Evolutionary conservation across 1,284 basidiomycete species (phyloP).

Genomic region (Heterobasidion parviporum): DNA sequence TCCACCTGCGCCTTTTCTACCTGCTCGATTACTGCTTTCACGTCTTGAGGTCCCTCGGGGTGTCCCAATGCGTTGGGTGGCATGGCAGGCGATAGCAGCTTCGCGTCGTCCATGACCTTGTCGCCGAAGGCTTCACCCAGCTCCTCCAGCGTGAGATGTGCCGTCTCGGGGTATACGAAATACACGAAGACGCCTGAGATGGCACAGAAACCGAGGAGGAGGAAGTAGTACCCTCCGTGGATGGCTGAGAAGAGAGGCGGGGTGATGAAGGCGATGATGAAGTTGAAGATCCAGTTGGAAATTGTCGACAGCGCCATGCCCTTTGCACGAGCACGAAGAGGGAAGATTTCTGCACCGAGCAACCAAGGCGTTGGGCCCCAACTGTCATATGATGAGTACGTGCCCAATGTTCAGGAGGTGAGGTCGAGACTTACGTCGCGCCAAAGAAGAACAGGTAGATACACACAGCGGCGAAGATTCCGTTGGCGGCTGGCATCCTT

Average conservation of each 20-base stretch:
- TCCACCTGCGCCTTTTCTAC: background rate
- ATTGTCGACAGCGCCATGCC: conserved; percentile 59
- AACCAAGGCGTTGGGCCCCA: conserved; percentile 65
- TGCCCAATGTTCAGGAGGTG: background rate
- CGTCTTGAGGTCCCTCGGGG: background rate
- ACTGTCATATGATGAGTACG: conserved; percentile 10
- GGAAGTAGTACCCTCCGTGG: conserved; percentile 40
- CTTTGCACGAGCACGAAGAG: conserved; percentile 57
- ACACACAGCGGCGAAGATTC: conserved; percentile 34
- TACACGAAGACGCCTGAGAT: conserved; percentile 37
- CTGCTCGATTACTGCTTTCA: background rate
- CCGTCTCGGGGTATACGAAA: conserved; percentile 38
- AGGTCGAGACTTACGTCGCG: conserved; percentile 26
- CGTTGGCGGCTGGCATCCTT: conserved; percentile 32
- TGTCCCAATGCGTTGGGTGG: background rate
- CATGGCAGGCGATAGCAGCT: background rate
- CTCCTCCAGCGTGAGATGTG: conserved; percentile 38
- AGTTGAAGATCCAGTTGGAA: conserved; percentile 52
- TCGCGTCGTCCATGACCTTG: background rate
- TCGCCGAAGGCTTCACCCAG: conserved; percentile 42
- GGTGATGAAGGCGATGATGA: conserved; percentile 45
- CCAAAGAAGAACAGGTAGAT: conserved; percentile 39
- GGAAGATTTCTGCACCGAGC: conserved; percentile 55
- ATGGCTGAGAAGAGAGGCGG: conserved; percentile 38
- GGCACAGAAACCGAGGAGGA: conserved; percentile 36